phyloP scores from a whole-genome alignment of 345 rosid genomes.

The Capsella bursapastoris region DNA sequence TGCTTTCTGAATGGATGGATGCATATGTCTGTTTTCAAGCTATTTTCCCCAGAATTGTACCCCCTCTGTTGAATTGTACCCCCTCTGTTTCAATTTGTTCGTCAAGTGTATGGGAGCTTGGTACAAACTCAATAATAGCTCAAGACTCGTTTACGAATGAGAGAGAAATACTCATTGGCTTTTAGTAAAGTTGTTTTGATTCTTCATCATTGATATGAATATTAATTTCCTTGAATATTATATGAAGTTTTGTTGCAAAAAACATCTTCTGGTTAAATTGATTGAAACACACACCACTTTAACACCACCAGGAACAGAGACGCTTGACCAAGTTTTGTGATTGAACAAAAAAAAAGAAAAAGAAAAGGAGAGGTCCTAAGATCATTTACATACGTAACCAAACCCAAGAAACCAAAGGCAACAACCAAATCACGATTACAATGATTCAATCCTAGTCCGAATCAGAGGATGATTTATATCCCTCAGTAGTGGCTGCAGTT shows the following conservation, averaged over 20 bases:
- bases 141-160: slow-evolving; percentile 11
- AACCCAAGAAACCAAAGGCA: slow-evolving; percentile 17
- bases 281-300: background rate
- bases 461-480: slow-evolving; percentile 45
- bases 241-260: background rate
- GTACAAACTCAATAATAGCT: slow-evolving; percentile 31
- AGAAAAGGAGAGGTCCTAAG: slow-evolving; percentile 4
- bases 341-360: background rate
- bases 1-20: slow-evolving; percentile 20
- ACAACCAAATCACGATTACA: background rate
- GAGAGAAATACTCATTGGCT: slow-evolving; percentile 6
- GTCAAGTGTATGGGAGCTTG: background rate
- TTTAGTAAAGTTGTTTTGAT: slow-evolving; percentile 26
- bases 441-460: slow-evolving; percentile 56
- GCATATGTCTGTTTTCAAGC: slow-evolving; percentile 1
- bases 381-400: slow-evolving; percentile 33
- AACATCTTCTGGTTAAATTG: background rate
- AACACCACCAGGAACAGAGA: background rate
- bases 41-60: background rate
- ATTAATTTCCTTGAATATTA: background rate
- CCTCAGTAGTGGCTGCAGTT: background rate
- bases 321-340: background rate
- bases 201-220: background rate
- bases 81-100: slow-evolving; percentile 13
- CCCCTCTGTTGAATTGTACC: too few species aligned